Evolutionary conservation across 2,329 filamentous ascomycete genomes (phyloP), one percentile per base, ranked within the genome.

Genomic region (Boeremia exigua): DNA sequence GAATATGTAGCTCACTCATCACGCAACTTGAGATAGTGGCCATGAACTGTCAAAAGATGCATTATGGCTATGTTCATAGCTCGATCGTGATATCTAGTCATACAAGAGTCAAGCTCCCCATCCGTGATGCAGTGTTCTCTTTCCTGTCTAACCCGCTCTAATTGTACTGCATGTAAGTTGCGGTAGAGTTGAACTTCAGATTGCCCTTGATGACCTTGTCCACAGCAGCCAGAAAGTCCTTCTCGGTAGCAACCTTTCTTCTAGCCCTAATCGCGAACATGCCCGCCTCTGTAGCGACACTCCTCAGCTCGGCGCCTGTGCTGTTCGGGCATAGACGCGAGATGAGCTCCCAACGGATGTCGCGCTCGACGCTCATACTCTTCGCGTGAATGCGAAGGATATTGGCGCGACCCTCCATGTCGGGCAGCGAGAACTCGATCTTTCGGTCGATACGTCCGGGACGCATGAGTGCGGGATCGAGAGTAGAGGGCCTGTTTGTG

Each of bases 151-250:
- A 25, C 12, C 9, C 42, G 66, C 45, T 68, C 75, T 96, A 98
- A 80, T 99, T 99, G 85, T 99, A 99, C 81, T 98, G 95, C 86
- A 95, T 95, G 81, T 99, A 99, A 61, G 91, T 92, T 45, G 95
- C 94, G 56, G 95, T 99, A 55, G 91, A 96, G 86, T 97, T 98
- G 84, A 99, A 99, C 86, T 99, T 99, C 76, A 96, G 83, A 79
- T 98, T 97, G 69, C 91, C 93, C 86, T 97, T 96, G 82, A 98
- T 98, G 62, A 99, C 95, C 87, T 99, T 99, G 83, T 99, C 95
- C 59, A 99, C 95, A 2, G 95, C 94, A 54, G 91, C 93, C 68
- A 99, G 80, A 80, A 99, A 99, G 79, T 99, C 95, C 85, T 99
- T 98, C 84, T 99, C 95, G 1, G 93, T 94, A 0, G 95, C 95